phyloP scores from a whole-genome alignment of 371 early-diverging fungal genomes.

The Lichtheimia ramosa region DNA sequence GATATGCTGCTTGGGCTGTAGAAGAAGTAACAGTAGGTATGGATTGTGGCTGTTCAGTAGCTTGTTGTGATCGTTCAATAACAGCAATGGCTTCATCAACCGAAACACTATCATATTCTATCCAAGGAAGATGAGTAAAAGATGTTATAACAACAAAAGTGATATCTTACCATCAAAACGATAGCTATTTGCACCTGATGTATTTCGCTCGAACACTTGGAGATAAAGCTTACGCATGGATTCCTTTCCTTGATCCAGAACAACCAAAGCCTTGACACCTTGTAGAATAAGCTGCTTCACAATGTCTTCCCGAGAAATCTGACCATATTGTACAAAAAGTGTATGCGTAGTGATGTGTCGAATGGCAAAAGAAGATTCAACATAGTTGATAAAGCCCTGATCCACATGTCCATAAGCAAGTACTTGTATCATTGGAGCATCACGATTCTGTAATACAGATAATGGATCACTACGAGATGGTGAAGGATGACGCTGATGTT shows the following conservation, averaged over 20 bases:
- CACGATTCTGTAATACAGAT: constrained; percentile 5
- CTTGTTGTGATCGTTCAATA: constrained; percentile 14
- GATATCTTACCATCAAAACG: constrained; percentile 35
- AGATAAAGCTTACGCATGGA: constrained; percentile 28
- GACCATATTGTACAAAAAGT: constrained; percentile 12
- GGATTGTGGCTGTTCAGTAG: neutral
- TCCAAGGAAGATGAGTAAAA: neutral
- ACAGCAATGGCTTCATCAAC: constrained; percentile 35
- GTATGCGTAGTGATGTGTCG: constrained; percentile 13
- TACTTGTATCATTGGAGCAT: constrained; percentile 18
- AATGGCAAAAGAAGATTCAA: constrained; percentile 19
- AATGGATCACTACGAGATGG: neutral
- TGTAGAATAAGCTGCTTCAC: constrained; percentile 45
- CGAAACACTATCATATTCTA: constrained; percentile 37
- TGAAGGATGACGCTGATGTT: neutral
- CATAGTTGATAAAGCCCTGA: constrained; percentile 11
- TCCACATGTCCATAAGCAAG: constrained; percentile 20
- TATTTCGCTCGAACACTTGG: constrained; percentile 28
- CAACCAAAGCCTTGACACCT: constrained; percentile 53
- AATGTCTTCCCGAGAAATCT: constrained; percentile 14
- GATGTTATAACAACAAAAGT: neutral
- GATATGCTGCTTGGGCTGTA: neutral
- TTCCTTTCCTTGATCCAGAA: constrained; percentile 45
- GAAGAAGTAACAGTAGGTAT: neutral
- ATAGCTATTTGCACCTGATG: constrained; percentile 16